These are phyloP conservation scores for Chamaecrista fasciculata DNA, from an alignment of 306 rosid genomes.

Conservation along the genomic window DNA sequence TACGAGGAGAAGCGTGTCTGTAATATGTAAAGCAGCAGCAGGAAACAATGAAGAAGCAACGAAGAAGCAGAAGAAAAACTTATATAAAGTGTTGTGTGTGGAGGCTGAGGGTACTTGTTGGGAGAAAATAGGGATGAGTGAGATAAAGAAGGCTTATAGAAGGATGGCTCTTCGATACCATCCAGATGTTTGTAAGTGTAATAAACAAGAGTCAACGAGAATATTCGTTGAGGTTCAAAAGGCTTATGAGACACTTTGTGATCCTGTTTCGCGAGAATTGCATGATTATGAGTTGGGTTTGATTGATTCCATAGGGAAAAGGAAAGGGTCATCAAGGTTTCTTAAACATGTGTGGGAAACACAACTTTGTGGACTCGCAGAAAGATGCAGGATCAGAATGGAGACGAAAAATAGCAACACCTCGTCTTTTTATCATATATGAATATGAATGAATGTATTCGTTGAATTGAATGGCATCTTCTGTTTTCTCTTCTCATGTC, in stretches of 20 bases:
- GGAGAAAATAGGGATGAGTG: constrained; percentile 24
- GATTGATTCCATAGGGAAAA: neutral
- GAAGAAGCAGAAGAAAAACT: constrained; percentile 22
- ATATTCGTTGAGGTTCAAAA: constrained; percentile 37
- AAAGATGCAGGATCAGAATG: constrained; percentile 32
- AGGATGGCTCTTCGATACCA: constrained; percentile 38
- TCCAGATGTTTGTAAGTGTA: constrained; percentile 35
- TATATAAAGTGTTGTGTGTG: constrained; percentile 34
- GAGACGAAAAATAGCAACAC: too few species aligned
- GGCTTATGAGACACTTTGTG: constrained; percentile 43
- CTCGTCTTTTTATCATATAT: too few species aligned
- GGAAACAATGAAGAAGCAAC: neutral
- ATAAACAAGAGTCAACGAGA: constrained; percentile 33
- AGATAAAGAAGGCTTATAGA: constrained; percentile 43
- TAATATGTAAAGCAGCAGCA: neutral
- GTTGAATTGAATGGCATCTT: too few species aligned
- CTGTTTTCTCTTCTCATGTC: neutral
- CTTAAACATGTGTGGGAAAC: constrained; percentile 39
- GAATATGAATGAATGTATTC: too few species aligned
- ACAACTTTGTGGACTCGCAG: constrained; percentile 32
- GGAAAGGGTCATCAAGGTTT: neutral
- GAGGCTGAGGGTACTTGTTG: too few species aligned
- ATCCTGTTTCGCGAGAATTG: constrained; percentile 33
- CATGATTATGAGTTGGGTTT: constrained; percentile 35
- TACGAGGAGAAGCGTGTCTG: constrained; percentile 19